phyloP scores from a whole-genome alignment of 1,284 basidiomycete species.

The Pseudomicrostroma phylloplanum region DNA sequence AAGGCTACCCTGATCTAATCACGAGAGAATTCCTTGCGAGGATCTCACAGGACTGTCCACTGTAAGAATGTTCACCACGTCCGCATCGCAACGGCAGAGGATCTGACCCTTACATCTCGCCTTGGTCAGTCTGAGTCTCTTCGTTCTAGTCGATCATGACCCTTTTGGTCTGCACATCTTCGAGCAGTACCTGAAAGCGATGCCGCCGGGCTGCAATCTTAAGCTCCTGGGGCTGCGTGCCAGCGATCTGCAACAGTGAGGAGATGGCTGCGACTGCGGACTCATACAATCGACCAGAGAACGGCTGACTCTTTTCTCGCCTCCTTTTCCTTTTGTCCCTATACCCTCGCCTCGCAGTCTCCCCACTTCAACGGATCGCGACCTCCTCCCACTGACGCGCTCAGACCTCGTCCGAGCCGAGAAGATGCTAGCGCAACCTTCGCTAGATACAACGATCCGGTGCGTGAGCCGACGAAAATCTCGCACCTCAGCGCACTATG shows the following conservation, averaged over 20 bases:
- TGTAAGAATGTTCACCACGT: background rate
- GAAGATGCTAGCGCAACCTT: background rate
- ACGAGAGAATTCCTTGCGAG: constrained; percentile 20
- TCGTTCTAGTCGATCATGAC: background rate
- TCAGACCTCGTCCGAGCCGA: background rate
- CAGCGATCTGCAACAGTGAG: background rate
- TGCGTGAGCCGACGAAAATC: too few relatives aligned
- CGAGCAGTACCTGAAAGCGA: background rate
- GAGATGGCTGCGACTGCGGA: background rate
- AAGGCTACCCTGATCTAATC: constrained; percentile 38
- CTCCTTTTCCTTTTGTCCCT: too few relatives aligned
- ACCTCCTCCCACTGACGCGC: background rate
- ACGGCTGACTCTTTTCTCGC: background rate
- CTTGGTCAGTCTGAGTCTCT: background rate
- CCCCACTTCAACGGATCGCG: background rate
- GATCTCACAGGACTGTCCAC: background rate
- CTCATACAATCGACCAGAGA: background rate
- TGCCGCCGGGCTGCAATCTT: background rate
- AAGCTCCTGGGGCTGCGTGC: background rate
- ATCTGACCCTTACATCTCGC: background rate
- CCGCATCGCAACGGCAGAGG: background rate
- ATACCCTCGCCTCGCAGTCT: background rate
- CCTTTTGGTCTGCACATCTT: constrained; percentile 3
- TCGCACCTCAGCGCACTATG: too few relatives aligned
- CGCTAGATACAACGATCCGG: too few relatives aligned